Base-by-base conservation (phyloP, 2,329 filamentous ascomycete species). In the Nigrograna mackinnonii region DNA sequence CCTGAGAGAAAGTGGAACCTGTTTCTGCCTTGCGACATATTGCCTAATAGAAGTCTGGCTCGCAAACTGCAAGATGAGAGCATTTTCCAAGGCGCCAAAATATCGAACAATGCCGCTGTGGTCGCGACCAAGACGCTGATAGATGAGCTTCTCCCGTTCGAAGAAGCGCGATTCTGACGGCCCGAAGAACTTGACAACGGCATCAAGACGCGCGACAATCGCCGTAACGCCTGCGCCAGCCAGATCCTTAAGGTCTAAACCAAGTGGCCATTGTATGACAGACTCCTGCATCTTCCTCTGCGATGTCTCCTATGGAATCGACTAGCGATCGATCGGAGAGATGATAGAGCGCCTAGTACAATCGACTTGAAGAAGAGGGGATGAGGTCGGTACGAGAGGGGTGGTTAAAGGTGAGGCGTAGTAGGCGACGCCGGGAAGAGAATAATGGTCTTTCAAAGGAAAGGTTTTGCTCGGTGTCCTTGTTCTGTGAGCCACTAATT, bases 171-270 rank as follows among this genome's bases (percentile, higher is more conserved):
- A 44, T 39, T 47, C 36, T 6, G 37, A 44, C 14, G 32, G 44
- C 28, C 33, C 22, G 24, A 41, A 43, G 37, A 50, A 44, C 47
- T 50, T 50, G 17, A 50, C 24, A 32, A 47, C 40, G 22, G 47
- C 33, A 47, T 50, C 39, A 49, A 46, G 43, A 43, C 46, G 43
- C n/a, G 43, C 43, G 21, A 46, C 39, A 43, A 49, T 40, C 31
- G 28, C 43, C 35, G 46, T 40, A 43, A 46, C 16, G 35, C 46
- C 46, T 43, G 34, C 43, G 39, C 43, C 43, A 32, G 35, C 46
- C 22, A 46, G 30, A 46, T 46, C 46, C 36, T 46, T 43, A 26
- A n/a, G 14, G 38, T 43, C 35, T 41, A 41, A 41, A 38, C 44
- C 35, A 44, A 44, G 37, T 44, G 41, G 44, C 37, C 40, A 47